Base-by-base conservation (phyloP, 2,329 filamentous ascomycete species). In the Alternaria rosae region DNA sequence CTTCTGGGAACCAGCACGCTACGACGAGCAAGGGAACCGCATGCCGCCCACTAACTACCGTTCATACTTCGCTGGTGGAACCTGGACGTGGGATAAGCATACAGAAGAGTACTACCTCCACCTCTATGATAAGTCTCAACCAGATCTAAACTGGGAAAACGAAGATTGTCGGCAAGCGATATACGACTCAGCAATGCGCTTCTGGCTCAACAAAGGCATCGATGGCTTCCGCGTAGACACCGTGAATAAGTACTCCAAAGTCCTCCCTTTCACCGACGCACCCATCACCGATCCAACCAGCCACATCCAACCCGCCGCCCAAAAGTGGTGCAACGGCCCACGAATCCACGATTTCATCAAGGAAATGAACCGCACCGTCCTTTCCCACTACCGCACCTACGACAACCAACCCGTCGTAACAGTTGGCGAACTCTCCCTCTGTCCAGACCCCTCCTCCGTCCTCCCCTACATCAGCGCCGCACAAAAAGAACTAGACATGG, bases 1-100 rank as follows among this genome's bases (percentile, higher is more conserved):
- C 70, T 88, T 90, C 69, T 92, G 89, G 89, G 84, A 85, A 61
- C 84, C 85, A 1, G 79, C 87, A 1, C 62, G 83, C 9, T 85
- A 86, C 64, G 84, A 88, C 43, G 71, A 75, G 1, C 62, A 86
- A 2, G 88, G 88, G 3, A 82, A 83, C 9, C 81, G 85, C 1
- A 79, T 85, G 21, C 87, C 88, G 1, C 88, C 88, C 2, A 90
- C 87, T 54, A 90, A 84, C 57, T 84, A 81, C 75, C 72, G 75
- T 7, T 76, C 74, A 44, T 79, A 79, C 30, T 80, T 82, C 57
- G 76, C 77, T 6, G 79, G 80, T n/a, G 71, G 73, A 8, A 74
- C 74, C 56, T 62, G 75, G 82, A 81, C 80, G 0, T 84, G 80
- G 78, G 82, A 84, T 52, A 81, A 83, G 60, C 68, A 76, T 47